phyloP scores from a whole-genome alignment of 2,329 filamentous ascomycete genomes.

The Teratosphaeriaceae sp. region DNA sequence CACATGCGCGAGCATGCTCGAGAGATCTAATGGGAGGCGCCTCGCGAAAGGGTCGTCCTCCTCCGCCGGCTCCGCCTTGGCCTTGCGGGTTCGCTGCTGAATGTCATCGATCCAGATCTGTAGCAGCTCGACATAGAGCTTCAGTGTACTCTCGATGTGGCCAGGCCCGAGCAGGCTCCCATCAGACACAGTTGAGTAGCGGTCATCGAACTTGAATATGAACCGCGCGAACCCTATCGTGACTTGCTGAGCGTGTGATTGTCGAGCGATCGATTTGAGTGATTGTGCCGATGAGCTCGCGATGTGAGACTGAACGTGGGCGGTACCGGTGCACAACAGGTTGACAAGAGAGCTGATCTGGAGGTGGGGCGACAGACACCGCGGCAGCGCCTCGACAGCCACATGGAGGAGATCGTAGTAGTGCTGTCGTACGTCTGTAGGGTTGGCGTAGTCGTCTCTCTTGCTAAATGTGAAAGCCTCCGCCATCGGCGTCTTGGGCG shows the following conservation, averaged over 20 bases:
- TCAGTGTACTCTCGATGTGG: slow-evolving; percentile 90
- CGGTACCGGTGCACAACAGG: slow-evolving; percentile 89
- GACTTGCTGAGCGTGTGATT: slow-evolving; percentile 89
- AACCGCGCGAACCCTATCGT: slow-evolving; percentile 95
- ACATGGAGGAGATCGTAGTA: slow-evolving; percentile 96
- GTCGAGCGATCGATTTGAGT: slow-evolving; percentile 87
- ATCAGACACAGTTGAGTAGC: slow-evolving; percentile 96
- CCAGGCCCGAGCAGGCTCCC: slow-evolving; percentile 90
- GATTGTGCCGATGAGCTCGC: slow-evolving; percentile 88
- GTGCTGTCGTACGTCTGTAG: slow-evolving; percentile 78
- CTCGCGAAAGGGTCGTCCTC: slow-evolving; percentile 47
- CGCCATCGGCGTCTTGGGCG: slow-evolving; percentile 88
- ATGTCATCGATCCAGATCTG: slow-evolving; percentile 99
- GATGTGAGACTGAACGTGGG: slow-evolving; percentile 88
- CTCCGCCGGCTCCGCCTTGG: slow-evolving; percentile 52
- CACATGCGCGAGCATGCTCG: slow-evolving; percentile 84
- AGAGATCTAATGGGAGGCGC: slow-evolving; percentile 59
- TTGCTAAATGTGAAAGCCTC: slow-evolving; percentile 89
- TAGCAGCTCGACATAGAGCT: slow-evolving; percentile 86
- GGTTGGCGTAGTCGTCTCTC: slow-evolving; percentile 68
- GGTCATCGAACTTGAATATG: slow-evolving; percentile 97
- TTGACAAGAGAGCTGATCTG: slow-evolving; percentile 93
- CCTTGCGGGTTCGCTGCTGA: slow-evolving; percentile 73
- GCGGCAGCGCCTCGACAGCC: slow-evolving; percentile 86
- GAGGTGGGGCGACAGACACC: slow-evolving; percentile 86